Percentiles rank a stretch among this genome's conserved stretches.
phyloP scores from a whole-genome alignment of 2,329 filamentous ascomycete species.

The Polychaeton citri region DNA sequence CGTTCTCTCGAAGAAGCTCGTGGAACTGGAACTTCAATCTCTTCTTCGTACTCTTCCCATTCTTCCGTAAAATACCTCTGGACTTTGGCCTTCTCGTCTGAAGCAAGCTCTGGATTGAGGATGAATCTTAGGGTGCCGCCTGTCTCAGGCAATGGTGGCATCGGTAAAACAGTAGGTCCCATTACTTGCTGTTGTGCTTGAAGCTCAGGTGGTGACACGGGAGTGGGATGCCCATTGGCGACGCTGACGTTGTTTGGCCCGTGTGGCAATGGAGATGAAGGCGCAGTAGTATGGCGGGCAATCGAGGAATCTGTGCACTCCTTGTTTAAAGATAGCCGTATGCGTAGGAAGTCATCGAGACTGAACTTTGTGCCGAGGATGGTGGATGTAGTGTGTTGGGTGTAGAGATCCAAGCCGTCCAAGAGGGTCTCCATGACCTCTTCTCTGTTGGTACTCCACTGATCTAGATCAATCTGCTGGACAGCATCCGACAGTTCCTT shows the following conservation, averaged over 20 bases:
- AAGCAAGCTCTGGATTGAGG: conserved; percentile 64
- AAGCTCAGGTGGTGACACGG: conserved; percentile 18
- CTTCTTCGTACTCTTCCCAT: conserved; percentile 63
- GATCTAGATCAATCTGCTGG: conserved; percentile 32
- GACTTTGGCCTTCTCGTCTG: conserved; percentile 55
- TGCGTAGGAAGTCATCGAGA: conserved; percentile 66
- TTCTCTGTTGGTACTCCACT: conserved; percentile 30
- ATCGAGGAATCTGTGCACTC: conserved; percentile 53
- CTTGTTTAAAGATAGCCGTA: conserved; percentile 77
- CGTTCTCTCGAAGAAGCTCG: conserved; percentile 2
- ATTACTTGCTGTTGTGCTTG: conserved; percentile 8
- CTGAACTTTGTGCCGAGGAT: conserved; percentile 60
- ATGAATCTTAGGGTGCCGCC: conserved; percentile 74
- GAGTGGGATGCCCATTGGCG: conserved; percentile 21
- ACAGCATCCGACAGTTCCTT: conserved; percentile 10
- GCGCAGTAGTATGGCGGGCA: conserved; percentile 45
- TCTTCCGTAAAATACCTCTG: conserved; percentile 57
- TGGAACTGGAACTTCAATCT: conserved; percentile 47
- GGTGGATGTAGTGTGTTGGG: conserved; percentile 63
- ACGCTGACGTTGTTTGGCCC: conserved; percentile 18
- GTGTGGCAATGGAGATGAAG: conserved; percentile 20
- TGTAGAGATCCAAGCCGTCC: conserved; percentile 85
- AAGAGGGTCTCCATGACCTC: conserved; percentile 64
- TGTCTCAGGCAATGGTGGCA: conserved; percentile 11
- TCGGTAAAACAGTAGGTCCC: conserved; percentile 1